Percentiles rank a stretch among this genome's conserved stretches.
Conservation (phyloP, 2,329 filamentous ascomycete genomes). For the Nemania diffusa region DNA sequence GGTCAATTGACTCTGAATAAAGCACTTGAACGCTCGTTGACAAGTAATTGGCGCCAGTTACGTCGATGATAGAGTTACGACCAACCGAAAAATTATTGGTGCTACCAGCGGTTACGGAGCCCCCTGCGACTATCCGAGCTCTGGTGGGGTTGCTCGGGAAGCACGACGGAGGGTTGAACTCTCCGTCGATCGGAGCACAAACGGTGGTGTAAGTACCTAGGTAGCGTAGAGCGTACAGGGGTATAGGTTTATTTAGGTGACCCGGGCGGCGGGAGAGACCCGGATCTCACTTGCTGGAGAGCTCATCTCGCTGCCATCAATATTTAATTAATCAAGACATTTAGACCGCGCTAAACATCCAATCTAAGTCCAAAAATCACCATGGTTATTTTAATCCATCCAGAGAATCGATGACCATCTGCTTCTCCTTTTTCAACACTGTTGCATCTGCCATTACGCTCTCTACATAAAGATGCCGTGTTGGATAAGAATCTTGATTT, state of each 20-base stretch:
- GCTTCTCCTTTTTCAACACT: background rate
- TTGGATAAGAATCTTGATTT: too few species aligned
- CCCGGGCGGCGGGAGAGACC: too few species aligned
- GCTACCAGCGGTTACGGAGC: slow-evolving; percentile 28
- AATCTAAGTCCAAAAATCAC: background rate
- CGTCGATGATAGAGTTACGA: background rate
- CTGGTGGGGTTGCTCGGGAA: slow-evolving; percentile 25
- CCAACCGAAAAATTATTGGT: slow-evolving; percentile 28
- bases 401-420: background rate
- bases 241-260: background rate
- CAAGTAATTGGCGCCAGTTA: background rate
- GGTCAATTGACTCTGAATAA: slow-evolving; percentile 46
- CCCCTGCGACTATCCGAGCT: slow-evolving; percentile 20
- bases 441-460: background rate
- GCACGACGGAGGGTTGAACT: background rate
- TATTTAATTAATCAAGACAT: slow-evolving; percentile 19
- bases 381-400: background rate
- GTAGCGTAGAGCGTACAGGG: background rate
- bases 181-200: slow-evolving; percentile 31
- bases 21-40: background rate
- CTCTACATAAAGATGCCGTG: too few species aligned
- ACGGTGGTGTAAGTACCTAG: background rate
- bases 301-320: background rate
- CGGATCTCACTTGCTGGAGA: too few species aligned
- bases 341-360: background rate